Base-by-base conservation (phyloP, 495 filamentous ascomycete genomes). In the Cercophora sp. region DNA sequence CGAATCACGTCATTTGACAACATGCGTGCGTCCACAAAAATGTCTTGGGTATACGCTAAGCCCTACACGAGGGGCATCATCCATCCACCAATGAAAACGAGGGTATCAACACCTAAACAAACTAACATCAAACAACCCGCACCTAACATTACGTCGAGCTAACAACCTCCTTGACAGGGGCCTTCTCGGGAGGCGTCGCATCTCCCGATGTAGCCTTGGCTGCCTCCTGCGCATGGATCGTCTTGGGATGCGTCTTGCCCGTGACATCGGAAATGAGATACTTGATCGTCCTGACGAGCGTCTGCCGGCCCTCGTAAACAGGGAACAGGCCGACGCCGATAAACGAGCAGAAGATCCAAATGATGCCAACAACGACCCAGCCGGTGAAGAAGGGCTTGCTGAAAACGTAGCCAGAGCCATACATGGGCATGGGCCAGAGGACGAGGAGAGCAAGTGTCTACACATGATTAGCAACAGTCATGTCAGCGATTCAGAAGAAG, bases 371-470 rank as follows among this genome's bases (percentile, higher is more conserved):
- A 11, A 79, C 73, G 15, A 95, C 83, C 91, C 91, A 96, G 27
- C 91, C 91, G 2, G 89, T 91, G 71, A 96, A 96, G 75, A 96
- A 96, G 39, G 79, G 78, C 73, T 89, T 91, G 65, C 82, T 87
- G 73, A 96, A 96, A 31, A 96, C 79, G 62, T 97, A 97, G 18
- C 80, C 81, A 5, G 77, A 76, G 6, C 89, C 92, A 63, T 94
- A 97, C 83, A 97, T 82, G 1, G 92, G 92, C 77, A 96, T 93
- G 8, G 92, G 92, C 92, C 92, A 97, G 41, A 96, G 79, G 18
- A 97, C 76, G 2, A 97, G 68, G 48, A 97, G 70, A 6, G 81
- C 79, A 0, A 96, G 52, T 0, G 91, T 90, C 74, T 70, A 34
- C 4, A 19, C 8, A 2, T 0, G 5, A 0, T 13, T 18, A 39